Base-by-base conservation (phyloP, 1,139 yeast species). In the Hyphopichia fennica region DNA sequence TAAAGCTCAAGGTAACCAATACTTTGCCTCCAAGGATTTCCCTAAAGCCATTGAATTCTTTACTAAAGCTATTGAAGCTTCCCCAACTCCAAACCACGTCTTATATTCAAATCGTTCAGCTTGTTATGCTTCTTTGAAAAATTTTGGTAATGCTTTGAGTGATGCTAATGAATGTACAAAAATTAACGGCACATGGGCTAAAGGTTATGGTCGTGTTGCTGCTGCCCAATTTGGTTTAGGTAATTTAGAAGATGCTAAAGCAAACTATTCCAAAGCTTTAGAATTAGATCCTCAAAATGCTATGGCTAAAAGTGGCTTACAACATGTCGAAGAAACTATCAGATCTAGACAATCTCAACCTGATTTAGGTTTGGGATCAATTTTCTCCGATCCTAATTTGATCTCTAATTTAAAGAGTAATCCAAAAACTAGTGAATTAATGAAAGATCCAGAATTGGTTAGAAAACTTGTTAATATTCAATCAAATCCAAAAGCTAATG, bases 101-200 rank as follows among this genome's bases (percentile, higher is more conserved):
- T 75, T 93, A 45, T 90, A 74, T 62, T 89, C 97, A 42, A 93
- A 93, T 69, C 82, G 98, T 64, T 90, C 97, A n/a, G 99, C 96
- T 10, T 79, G 89, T 43, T 85, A 84, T 57, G 87, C 97, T 3
- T 87, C 96, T 13, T 67, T 84, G 67, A 84, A 84, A 59, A 68
- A 89, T 53, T 93, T 82, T 57, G 65, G 67, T 29, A 71, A 82
- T 47, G 98, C 98, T 2, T 72, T 89, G 46, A 71, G 75, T 43
- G 98, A 93, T 63, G 98, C 98, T 20, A 69, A 87, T 48, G 80
- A 85, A 58, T 86, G 96, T 67, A 82, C 87, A 41, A 77, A 79
- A 56, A 81, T 89, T 67, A 89, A 87, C 51, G 82, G 88, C 18
- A 50, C 81, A 3, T 93, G 98, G 97, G 90, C 96, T 17, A 93